Evolutionary conservation across 2,329 filamentous ascomycete genomes (phyloP).

Genomic region (Stagonosporopsis cucurbitacearum): DNA sequence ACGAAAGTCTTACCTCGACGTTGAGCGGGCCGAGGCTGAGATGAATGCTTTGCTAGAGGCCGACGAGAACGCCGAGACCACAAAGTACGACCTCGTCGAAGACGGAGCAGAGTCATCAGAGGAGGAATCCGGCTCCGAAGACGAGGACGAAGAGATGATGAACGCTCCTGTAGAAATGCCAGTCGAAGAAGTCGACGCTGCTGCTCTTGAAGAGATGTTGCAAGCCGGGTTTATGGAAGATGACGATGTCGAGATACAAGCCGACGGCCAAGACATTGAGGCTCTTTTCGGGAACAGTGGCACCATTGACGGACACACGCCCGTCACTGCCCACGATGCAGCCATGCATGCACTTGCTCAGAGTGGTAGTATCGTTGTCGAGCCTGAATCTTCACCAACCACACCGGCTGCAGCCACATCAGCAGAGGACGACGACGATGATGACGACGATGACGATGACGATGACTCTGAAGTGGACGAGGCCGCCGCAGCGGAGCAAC

Average conservation of each 20-base stretch:
- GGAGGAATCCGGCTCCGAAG: slow-evolving; percentile 45
- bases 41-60: slow-evolving; percentile 75
- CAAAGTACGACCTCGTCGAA: slow-evolving; percentile 63
- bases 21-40: slow-evolving; percentile 81
- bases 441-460: slow-evolving; percentile 54
- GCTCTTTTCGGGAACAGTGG: slow-evolving; percentile 37
- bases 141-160: slow-evolving; percentile 50
- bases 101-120: slow-evolving; percentile 54
- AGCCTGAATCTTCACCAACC: slow-evolving; percentile 41
- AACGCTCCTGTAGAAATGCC: slow-evolving; percentile 54
- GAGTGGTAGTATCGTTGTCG: slow-evolving; percentile 34
- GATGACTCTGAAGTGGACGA: slow-evolving; percentile 56
- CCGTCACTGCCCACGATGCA: slow-evolving; percentile 46
- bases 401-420: slow-evolving; percentile 44
- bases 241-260: slow-evolving; percentile 42
- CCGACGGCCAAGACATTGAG: slow-evolving; percentile 39
- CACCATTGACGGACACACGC: slow-evolving; percentile 41
- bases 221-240: slow-evolving; percentile 45
- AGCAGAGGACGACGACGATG: slow-evolving; percentile 51
- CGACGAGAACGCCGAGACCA: slow-evolving; percentile 67
- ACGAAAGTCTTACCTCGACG: slow-evolving; percentile 80
- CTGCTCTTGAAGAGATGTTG: slow-evolving; percentile 44
- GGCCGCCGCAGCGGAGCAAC: slow-evolving; percentile 55
- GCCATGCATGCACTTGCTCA: slow-evolving; percentile 48
- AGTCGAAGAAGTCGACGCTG: slow-evolving; percentile 48